Conservation (phyloP, 2,329 filamentous ascomycete species). For the Fusarium lateritium region DNA sequence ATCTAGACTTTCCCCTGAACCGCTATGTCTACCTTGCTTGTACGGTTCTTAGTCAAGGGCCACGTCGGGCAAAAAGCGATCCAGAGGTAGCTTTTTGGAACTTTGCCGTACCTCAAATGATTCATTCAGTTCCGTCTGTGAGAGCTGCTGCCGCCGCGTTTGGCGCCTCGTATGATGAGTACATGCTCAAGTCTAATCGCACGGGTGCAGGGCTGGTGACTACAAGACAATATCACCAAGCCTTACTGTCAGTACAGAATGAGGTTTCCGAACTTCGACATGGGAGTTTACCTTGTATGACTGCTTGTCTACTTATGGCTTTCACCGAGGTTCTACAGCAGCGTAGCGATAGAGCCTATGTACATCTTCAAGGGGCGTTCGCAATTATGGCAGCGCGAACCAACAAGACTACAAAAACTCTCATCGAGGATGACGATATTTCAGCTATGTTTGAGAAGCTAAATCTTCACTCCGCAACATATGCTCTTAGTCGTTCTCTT, state of each 20-base stretch:
- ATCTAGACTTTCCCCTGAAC: background rate
- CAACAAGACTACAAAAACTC: background rate
- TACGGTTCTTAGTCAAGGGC: conserved; percentile 19
- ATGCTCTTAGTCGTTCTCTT: conserved; percentile 5
- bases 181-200: conserved; percentile 11
- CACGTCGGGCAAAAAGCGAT: conserved; percentile 17
- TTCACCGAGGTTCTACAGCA: conserved; percentile 25
- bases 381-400: conserved; percentile 12
- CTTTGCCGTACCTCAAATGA: conserved; percentile 23
- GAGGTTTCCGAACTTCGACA: conserved; percentile 5
- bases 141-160: conserved; percentile 25
- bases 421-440: background rate
- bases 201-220: background rate
- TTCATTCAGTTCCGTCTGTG: conserved; percentile 24
- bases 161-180: conserved; percentile 27
- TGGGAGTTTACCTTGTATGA: conserved; percentile 1
- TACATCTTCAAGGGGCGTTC: conserved; percentile 27
- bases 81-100: conserved; percentile 28
- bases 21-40: conserved; percentile 23
- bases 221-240: conserved; percentile 10
- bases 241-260: conserved; percentile 11
- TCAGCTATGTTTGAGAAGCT: conserved; percentile 25
- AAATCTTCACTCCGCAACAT: conserved; percentile 32
- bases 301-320: conserved; percentile 24
- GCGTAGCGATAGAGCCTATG: conserved; percentile 21